Percentiles rank a stretch among this genome's conserved stretches.
Evolutionary conservation across 768 basidiomycete species (phyloP).

Genomic region (Amanita fuliginea): DNA sequence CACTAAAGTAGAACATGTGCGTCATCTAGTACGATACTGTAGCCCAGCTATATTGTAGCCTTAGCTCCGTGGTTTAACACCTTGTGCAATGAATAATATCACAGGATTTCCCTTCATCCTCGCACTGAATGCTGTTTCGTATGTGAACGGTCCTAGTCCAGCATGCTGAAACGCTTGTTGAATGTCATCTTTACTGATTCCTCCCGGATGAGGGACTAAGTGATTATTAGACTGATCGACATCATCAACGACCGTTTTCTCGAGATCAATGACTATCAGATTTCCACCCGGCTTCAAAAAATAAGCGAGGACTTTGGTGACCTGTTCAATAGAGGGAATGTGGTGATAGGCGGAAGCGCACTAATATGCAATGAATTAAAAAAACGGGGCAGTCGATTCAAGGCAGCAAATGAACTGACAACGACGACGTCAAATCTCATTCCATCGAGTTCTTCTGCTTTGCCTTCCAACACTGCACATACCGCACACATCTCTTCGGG

Average conservation of each 20-base stretch:
- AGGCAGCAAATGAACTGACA: constrained; percentile 28
- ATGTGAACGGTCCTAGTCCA: constrained; percentile 35
- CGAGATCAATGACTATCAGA: constrained; percentile 44
- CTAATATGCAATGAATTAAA: constrained; percentile 20
- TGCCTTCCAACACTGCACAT: constrained; percentile 36
- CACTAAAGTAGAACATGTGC: constrained; percentile 33
- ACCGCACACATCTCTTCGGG: constrained; percentile 60
- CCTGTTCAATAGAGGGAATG: constrained; percentile 33
- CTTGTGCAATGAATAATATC: constrained; percentile 48
- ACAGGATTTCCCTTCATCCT: constrained; percentile 21
- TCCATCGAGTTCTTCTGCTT: constrained; percentile 36
- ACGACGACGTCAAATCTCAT: constrained; percentile 59
- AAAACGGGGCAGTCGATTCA: background rate
- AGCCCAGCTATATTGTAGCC: background rate
- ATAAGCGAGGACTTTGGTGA: constrained; percentile 34
- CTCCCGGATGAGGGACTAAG: constrained; percentile 42
- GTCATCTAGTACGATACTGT: background rate
- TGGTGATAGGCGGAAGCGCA: constrained; percentile 60
- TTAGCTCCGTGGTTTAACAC: constrained; percentile 21
- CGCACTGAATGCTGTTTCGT: constrained; percentile 21
- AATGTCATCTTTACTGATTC: constrained; percentile 41
- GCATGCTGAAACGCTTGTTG: constrained; percentile 38
- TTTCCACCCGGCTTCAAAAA: constrained; percentile 47
- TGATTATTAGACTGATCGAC: constrained; percentile 1
- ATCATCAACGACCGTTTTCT: constrained; percentile 16